phyloP scores from a whole-genome alignment of 345 rosid species.

The Gossypium thurberi region DNA sequence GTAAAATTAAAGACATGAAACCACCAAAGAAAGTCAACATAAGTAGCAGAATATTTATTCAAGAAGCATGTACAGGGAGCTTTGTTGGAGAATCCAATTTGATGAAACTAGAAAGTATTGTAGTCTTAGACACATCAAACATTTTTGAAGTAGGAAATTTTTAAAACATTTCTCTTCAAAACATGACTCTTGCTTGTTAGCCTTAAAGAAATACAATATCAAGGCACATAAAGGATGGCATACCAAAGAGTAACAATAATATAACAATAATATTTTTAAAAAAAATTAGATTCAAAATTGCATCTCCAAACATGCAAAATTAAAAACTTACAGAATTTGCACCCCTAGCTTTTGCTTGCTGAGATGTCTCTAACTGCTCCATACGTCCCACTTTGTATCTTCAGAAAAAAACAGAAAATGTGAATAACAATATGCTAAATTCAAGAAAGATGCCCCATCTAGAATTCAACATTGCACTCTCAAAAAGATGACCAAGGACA shows the following conservation, averaged over 20 bases:
- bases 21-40: background rate
- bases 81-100: background rate
- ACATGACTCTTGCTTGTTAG: background rate
- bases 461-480: background rate
- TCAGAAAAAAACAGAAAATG: constrained; percentile 22
- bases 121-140: background rate
- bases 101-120: background rate
- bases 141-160: background rate
- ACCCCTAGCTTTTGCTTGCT: constrained; percentile 78
- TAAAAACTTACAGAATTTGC: constrained; percentile 56
- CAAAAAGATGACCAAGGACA: background rate
- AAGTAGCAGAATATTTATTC: background rate
- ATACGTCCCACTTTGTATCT: constrained; percentile 94
- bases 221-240: background rate
- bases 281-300: background rate
- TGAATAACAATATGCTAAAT: constrained; percentile 3
- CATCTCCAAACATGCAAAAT: constrained; percentile 13
- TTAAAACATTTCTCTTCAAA: no score
- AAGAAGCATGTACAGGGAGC: background rate
- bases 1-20: constrained; percentile 9
- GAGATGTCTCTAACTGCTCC: constrained; percentile 89
- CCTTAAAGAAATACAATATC: background rate
- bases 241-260: background rate
- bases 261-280: no score
- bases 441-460: constrained; percentile 4